Base-by-base conservation (phyloP, 164 flowering plant genomes). In the Berberis vulgaris region DNA sequence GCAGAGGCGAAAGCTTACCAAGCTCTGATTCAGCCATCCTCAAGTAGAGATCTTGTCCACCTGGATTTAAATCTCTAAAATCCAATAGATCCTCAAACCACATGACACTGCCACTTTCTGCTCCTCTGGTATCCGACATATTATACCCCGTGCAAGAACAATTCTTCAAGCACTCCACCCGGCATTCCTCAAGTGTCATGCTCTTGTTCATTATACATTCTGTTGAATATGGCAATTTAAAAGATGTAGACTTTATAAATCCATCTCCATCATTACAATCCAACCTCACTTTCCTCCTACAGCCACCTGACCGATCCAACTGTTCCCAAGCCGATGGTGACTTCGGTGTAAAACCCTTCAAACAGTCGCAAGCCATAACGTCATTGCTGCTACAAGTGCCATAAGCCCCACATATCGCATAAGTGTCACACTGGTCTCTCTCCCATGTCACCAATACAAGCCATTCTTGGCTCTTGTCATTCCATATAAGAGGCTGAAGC, bases 91-190 rank as follows among this genome's bases (percentile, higher is more conserved):
- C 69, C 0, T 69, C 76, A 52, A 45, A 72, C 83, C 80, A 77
- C 8, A 70, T 41, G 12, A 67, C 26, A 55, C 80, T 74, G 1
- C 81, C 78, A 64, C 71, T 74, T 3, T 72, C 75, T 2, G 57
- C 70, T 3, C 49, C 56, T 3, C 53, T 62, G 8, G 60, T 54
- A 56, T 77, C 61, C 0, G 66, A 13, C 45, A 43, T 65, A 1
- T 80, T 41, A 56, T 74, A 79, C 45, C 80, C 80, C 43, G n/a
- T 66, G 50, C 83, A 79, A 54, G 65, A 63, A 43, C 65, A 79
- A 55, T 74, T 76, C 52, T 46, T 70, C 63, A 66, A 40, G 71
- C 80, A 76, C 39, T 41, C 47, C 2, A 5, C n/a, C 52, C 50
- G 26, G 13, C 81, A 78, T 45, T 78, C 74, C 38, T 55, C 41